Conservation (phyloP, 306 rosid species). For the Gynostemma pentaphyllum region DNA sequence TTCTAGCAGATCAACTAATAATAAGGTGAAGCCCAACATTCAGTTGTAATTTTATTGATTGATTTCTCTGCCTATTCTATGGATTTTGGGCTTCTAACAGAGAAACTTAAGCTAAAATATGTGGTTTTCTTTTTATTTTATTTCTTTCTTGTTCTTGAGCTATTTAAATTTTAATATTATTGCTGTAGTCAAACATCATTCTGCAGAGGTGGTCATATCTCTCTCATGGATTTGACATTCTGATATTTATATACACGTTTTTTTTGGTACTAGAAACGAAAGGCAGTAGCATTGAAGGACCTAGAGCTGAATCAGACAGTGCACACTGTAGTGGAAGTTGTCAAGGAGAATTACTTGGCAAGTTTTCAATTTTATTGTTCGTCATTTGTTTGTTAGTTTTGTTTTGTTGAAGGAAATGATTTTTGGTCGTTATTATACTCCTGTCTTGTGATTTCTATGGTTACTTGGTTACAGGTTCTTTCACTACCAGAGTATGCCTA, state of each 20-base stretch:
- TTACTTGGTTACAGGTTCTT: slow-evolving; percentile 42
- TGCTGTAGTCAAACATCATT: neutral
- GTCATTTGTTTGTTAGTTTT: slow-evolving; percentile 7
- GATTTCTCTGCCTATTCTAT: neutral
- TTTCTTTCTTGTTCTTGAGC: neutral
- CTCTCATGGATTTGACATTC: neutral
- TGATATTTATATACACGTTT: neutral
- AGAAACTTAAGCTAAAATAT: neutral
- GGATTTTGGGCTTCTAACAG: neutral
- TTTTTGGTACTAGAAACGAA: slow-evolving; percentile 53
- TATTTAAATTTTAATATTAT: neutral
- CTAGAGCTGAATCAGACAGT: slow-evolving; percentile 61
- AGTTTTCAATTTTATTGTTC: slow-evolving; percentile 21
- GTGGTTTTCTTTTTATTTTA: neutral
- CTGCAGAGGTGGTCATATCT: neutral
- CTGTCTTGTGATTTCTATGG: slow-evolving; percentile 13
- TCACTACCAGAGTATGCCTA: slow-evolving; percentile 64
- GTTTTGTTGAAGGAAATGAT: slow-evolving; percentile 5
- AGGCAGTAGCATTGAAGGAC: slow-evolving; percentile 34
- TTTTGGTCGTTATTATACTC: slow-evolving; percentile 1
- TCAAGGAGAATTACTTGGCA: slow-evolving; percentile 83
- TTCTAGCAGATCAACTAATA: slow-evolving; percentile 30
- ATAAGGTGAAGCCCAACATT: slow-evolving; percentile 43
- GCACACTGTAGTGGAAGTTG: slow-evolving; percentile 68
- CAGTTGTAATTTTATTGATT: neutral